Evolutionary conservation across 352 stramenopile species (phyloP), one percentile per base, ranked within the genome.

Genomic region (Thalassiosira pacifica): DNA sequence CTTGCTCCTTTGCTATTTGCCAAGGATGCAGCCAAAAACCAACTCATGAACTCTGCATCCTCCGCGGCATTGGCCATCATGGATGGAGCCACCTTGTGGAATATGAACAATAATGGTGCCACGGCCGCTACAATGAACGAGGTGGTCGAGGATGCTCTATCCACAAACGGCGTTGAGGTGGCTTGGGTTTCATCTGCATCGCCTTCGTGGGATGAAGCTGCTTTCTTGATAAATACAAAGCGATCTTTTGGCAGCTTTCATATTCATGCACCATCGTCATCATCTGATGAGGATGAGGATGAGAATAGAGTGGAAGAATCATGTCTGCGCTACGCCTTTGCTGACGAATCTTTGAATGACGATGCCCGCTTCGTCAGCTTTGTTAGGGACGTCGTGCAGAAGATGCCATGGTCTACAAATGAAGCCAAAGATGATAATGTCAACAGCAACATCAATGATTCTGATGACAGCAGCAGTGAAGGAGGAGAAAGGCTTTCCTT

Each of bases 321-420:
- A 18, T 82, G 74, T 82, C 74, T 61, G 18, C 27, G 48, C 26
- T 82, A 83, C 53, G 27, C 75, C 19, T 83, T 83, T 66, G 24
- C 45, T 18, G 61, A 83, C 34, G 32, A 29, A 18, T 68, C 53
- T 29, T 16, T 4, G 34, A 4, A 10, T 4, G 34, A 31, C 16
- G 73, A 73, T 27, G 32, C 61, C 18, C 31, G n/a, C 0, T 83
- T 83, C 32, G 18, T 9, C 24, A n/a, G n/a, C 19, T 83, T 83
- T n/a, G 0, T 83, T 40, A 13, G 13, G 18, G 13, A 57, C 5
- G 27, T 83, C 26, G 45, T 34, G 10, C 26, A 34, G n/a, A 34
- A 27, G 10, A 83, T 76, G 75, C 26, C 64, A 16, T 83, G 75
- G 75, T 8, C 64, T 22, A 29, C 22, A 16, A 13, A 22, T 2